A percentile compares a stretch with the other conserved stretches of the same genome.
Evolutionary conservation across 1,284 basidiomycete genomes (phyloP).

Genomic region (Puccinia sorghi): DNA sequence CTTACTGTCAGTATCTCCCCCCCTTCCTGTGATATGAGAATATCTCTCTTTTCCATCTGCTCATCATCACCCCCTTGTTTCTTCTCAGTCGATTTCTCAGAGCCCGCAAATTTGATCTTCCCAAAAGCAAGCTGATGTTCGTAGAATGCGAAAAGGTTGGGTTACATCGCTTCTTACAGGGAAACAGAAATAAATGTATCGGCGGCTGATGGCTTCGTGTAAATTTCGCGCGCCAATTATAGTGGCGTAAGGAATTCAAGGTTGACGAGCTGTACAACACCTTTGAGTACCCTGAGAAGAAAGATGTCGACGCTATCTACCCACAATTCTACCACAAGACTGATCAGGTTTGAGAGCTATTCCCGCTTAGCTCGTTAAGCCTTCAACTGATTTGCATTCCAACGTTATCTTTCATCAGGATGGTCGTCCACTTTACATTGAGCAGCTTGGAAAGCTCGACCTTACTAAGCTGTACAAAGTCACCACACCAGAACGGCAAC

Average conservation of each 20-base stretch:
- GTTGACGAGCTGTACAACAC: constrained; percentile 82
- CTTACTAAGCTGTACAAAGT: constrained; percentile 75
- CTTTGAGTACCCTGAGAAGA: constrained; percentile 85
- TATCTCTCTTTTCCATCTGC: constrained; percentile 55
- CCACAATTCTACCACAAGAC: constrained; percentile 91
- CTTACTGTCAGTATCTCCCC: constrained; percentile 29
- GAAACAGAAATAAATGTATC: not conserved
- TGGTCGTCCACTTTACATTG: constrained; percentile 92
- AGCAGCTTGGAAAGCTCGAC: constrained; percentile 87
- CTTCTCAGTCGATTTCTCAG: constrained; percentile 68
- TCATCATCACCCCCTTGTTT: constrained; percentile 10
- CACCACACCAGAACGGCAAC: constrained; percentile 84
- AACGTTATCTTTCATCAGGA: constrained; percentile 64
- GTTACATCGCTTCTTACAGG: not conserved
- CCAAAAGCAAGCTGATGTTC: constrained; percentile 81
- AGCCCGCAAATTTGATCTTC: constrained; percentile 87
- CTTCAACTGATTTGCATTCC: constrained; percentile 8
- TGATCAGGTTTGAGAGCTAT: constrained; percentile 69
- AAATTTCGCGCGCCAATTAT: not conserved
- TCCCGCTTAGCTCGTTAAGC: not conserved
- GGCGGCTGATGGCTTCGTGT: not conserved
- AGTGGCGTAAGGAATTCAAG: constrained; percentile 86
- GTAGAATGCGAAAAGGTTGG: constrained; percentile 66
- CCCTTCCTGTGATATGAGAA: not conserved
- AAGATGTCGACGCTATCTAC: constrained; percentile 84